Conservation (phyloP, 2,329 filamentous ascomycete genomes). For the Fusarium anthophilum region DNA sequence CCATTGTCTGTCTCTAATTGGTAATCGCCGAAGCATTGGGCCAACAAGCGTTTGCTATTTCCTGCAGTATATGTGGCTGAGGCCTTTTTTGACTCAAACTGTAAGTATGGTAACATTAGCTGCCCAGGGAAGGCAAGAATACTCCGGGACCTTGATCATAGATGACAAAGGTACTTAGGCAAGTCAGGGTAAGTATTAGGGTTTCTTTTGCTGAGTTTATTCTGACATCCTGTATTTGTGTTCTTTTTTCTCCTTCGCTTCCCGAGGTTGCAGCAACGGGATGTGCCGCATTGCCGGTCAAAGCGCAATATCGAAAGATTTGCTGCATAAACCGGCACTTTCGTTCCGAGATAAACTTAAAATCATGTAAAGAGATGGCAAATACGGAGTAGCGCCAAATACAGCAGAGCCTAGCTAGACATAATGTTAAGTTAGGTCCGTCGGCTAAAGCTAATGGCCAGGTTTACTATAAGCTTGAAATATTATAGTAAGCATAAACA, state of each 20-base stretch:
- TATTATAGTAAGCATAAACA: fast-evolving
- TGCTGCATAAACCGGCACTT: neutral
- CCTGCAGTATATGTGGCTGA: neutral
- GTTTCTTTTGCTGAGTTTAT: too few relatives aligned
- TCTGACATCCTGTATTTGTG: too few relatives aligned
- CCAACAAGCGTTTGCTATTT: neutral
- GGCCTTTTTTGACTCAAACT: neutral
- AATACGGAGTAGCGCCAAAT: neutral
- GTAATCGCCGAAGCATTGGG: too few relatives aligned
- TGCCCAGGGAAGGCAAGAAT: fast-evolving
- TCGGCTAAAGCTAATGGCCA: neutral
- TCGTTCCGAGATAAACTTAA: neutral
- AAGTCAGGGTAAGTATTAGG: too few relatives aligned
- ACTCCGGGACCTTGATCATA: too few relatives aligned
- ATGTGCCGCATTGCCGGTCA: neutral
- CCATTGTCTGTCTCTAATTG: too few relatives aligned
- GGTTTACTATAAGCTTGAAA: neutral
- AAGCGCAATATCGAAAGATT: neutral
- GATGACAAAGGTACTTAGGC: too few relatives aligned
- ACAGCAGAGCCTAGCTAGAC: fast-evolving
- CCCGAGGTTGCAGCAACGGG: too few relatives aligned
- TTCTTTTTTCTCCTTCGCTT: too few relatives aligned
- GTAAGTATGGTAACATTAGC: fast-evolving
- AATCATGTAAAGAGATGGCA: neutral
- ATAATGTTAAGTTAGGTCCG: fast-evolving